Conservation (phyloP, 148 eudicot genomes). For the Bassia scoparia region DNA sequence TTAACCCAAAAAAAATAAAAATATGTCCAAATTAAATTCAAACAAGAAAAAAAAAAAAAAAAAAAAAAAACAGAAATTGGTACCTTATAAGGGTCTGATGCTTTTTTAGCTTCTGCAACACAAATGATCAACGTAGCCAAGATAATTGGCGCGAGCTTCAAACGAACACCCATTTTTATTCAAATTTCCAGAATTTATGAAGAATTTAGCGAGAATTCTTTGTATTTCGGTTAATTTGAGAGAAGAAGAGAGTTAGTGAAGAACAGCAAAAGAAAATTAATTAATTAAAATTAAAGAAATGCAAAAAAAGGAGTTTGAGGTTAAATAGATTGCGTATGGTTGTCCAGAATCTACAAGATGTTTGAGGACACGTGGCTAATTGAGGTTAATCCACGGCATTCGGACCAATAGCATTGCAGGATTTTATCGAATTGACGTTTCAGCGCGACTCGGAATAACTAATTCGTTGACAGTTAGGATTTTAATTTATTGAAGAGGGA, state of each 20-base stretch:
- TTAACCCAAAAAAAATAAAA: neutral
- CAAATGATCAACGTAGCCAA: constrained; percentile 30
- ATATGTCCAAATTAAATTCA: neutral
- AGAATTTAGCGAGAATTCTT: neutral
- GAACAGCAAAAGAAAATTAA: neutral
- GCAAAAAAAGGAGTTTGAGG: neutral
- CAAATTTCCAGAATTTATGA: neutral
- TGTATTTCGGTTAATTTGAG: neutral
- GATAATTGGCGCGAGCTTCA: constrained; percentile 23
- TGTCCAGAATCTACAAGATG: constrained; percentile 37
- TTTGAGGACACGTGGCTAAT: constrained; percentile 41
- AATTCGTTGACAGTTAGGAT: neutral
- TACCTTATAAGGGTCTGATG: constrained; percentile 60
- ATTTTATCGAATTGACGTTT: constrained; percentile 6
- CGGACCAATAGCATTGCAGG: constrained; percentile 51
- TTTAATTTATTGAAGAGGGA: too few relatives aligned
- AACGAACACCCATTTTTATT: constrained; percentile 35
- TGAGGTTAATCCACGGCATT: constrained; percentile 37
- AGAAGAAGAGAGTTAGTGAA: too few relatives aligned
- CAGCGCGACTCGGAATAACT: neutral
- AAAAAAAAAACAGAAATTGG: neutral
- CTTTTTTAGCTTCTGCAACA: constrained; percentile 41
- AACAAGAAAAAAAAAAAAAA: neutral
- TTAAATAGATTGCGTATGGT: constrained; percentile 31
- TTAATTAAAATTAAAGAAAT: neutral